Base-by-base conservation (phyloP, 2,329 filamentous ascomycete genomes). In the Xylariaceae sp. region DNA sequence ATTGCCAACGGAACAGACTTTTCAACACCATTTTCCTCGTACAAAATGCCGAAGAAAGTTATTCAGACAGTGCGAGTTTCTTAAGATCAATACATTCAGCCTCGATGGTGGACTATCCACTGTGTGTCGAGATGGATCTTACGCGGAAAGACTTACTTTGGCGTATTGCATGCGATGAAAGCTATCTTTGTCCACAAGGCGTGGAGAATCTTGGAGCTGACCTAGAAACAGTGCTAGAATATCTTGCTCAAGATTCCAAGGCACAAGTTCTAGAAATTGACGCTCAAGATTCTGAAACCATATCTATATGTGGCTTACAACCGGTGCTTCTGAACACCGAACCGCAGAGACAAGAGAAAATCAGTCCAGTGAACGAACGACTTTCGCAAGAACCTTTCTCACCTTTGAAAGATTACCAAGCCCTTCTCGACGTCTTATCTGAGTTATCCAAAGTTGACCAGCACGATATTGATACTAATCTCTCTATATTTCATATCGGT, bases 101-200 rank as follows among this genome's bases (percentile, higher is more conserved):
- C 3, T 86, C 90, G 0, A 81, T 86, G 18, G 85, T 93, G 1
- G 91, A 96, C 59, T 95, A 92, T 68, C 87, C 90, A 0, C 73
- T 96, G 3, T 94, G 90, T 63, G 81, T 91, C 2, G 92, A 97
- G 72, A 84, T 94, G 68, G 91, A 96, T 67, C 72, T 82, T 5
- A 69, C 81, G 0, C 74, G 72, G 0, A 72, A 81, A 15, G 64
- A 71, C 0, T 67, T 95, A 1, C 57, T 84, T 0, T 94, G 92
- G 87, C 85, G 89, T 10, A 79, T 85, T 15, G 90, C 91, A 4
- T 87, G 86, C 57, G 85, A 90, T 62, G 75, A 80, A 1, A 72
- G 73, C 1, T 79, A 83, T 9, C 70, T 86, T 5, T 75, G 80
- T 10, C 59, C 69, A 1, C 52, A 66, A 0, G 80, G 79, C 8